Base-by-base conservation (phyloP, 495 filamentous ascomycete species). In the Xylaria scruposa region DNA sequence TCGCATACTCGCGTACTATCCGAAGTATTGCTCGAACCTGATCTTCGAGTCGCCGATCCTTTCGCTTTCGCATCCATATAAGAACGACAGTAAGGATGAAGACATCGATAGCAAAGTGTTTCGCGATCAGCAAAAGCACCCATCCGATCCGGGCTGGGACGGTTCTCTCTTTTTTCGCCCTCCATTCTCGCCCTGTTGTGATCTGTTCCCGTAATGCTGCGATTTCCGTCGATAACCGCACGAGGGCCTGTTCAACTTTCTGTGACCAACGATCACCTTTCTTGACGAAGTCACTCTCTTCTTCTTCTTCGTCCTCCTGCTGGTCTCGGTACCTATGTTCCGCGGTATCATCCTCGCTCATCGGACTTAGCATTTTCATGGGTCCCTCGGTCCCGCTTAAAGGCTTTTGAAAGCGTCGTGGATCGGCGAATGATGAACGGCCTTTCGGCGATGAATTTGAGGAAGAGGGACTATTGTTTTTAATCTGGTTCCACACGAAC, bases 401-500 rank as follows among this genome's bases (percentile, higher is more conserved):
- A 12, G 86, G 83, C 64, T 80, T 68, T 65, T 82, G 81, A 61
- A 88, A 86, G 54, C 78, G 79, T 46, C 79, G 76, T 6, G 75
- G 80, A 59, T 77, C 85, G 78, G 78, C 81, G 76, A 71, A 77
- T 29, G 73, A 67, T 42, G 70, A 62, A 13, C 53, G 75, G 42
- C 71, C 82, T 51, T 64, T 82, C 7, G 89, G 88, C 1, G 88
- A 87, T 8, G 84, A 87, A 9, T 80, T 81, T 2, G 88, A 85
- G 2, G 89, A 89, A 15, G 90, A 91, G 0, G 89, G 83, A 31
- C 87, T 87, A 75, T 97, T 97, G 67, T 88, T 92, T 81, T 95
- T 96, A 68, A 98, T 93, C 78, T 98, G 97, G 73, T 97, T 94
- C 96, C 96, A 99, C 58, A 99, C 94, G 77, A 98, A 99, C 82